A percentile compares a stretch with the other conserved stretches of the same genome.
phyloP scores from a whole-genome alignment of 306 rosid species.

The Dalbergia cultrata region DNA sequence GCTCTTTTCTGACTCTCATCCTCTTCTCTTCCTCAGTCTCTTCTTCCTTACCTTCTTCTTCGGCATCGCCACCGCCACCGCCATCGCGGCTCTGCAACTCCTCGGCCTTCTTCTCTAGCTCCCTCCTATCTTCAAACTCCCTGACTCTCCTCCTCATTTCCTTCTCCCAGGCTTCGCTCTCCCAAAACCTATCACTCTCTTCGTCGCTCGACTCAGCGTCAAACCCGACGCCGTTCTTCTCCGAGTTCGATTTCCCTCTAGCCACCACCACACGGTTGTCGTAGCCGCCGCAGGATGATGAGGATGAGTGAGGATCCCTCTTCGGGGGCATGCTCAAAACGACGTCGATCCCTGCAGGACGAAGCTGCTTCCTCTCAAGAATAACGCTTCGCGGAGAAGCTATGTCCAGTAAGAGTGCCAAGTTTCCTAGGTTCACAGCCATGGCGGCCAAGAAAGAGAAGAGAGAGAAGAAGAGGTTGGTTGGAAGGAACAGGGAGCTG shows the following conservation, averaged over 20 bases:
- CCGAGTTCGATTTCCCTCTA: conserved; percentile 56
- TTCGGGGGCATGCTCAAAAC: conserved; percentile 66
- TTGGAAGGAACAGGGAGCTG: background rate
- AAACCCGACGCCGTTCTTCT: conserved; percentile 80
- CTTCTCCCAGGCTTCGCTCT: conserved; percentile 76
- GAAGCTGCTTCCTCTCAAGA: conserved; percentile 61
- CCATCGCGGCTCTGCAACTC: conserved; percentile 72
- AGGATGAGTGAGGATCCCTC: conserved; percentile 53
- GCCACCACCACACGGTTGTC: conserved; percentile 58
- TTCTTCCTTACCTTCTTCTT: conserved; percentile 53
- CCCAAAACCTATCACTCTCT: conserved; percentile 57
- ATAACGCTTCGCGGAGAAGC: conserved; percentile 57
- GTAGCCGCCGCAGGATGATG: conserved; percentile 66
- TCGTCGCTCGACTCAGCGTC: conserved; percentile 75
- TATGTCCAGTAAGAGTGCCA: conserved; percentile 73
- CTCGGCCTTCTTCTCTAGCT: conserved; percentile 89
- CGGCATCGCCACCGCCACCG: conserved; percentile 52
- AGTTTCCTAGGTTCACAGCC: conserved; percentile 78
- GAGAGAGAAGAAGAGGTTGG: conserved; percentile 26
- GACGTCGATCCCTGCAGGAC: conserved; percentile 62
- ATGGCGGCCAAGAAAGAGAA: conserved; percentile 49
- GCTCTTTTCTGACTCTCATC: conserved; percentile 91
- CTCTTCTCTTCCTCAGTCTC: conserved; percentile 88
- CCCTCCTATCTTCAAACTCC: conserved; percentile 89
- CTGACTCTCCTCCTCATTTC: conserved; percentile 76